Base-by-base conservation (phyloP, 2,329 filamentous ascomycete genomes). In the Clonostachys sp. region DNA sequence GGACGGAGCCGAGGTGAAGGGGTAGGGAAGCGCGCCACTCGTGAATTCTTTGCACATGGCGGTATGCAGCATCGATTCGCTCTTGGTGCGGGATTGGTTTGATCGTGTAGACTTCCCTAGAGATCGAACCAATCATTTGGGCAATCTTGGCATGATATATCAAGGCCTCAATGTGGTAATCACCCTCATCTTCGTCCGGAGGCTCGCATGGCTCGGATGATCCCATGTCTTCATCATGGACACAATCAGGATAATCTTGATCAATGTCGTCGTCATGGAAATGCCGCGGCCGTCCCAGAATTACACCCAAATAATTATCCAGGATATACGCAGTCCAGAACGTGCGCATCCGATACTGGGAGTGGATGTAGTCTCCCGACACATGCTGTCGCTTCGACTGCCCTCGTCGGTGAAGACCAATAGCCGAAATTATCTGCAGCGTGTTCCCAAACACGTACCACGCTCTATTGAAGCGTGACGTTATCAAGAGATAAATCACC, bases 201-300 rank as follows among this genome's bases (percentile, higher is more conserved):
- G 49, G 6, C 3, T 62, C 49, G 3, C 54, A 51, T 9, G 67
- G 57, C 20, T 75, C 63, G 34, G 68, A 56, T 9, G 68, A 54
- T 1, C 74, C 69, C 62, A 84, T 73, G 33, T 81, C 72, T 36
- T 80, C 74, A 49, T 84, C 80, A 47, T 81, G 78, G 41, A 81
- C 68, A 2, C 66, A 54, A 14, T 71, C 71, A 0, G 81, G 81
- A n/a, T 80, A 68, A 3, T 75, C 72, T 51, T 84, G 79, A 50
- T 85, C 81, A 44, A 85, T 83, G 47, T 84, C 81, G 41, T 84
- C 80, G 43, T 85, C 80, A 49, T 82, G 82, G 44, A 85, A 79
- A 4, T 81, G 72, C 10, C 77, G 63, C 2, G 83, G 83, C 16
- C 82, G 68, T 2, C 83, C 83, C 12, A 85, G 71, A 44, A 81